These are phyloP conservation scores for Fabrea salina DNA, from an alignment of 169 alveolate genomes.

Conservation along the genomic window DNA sequence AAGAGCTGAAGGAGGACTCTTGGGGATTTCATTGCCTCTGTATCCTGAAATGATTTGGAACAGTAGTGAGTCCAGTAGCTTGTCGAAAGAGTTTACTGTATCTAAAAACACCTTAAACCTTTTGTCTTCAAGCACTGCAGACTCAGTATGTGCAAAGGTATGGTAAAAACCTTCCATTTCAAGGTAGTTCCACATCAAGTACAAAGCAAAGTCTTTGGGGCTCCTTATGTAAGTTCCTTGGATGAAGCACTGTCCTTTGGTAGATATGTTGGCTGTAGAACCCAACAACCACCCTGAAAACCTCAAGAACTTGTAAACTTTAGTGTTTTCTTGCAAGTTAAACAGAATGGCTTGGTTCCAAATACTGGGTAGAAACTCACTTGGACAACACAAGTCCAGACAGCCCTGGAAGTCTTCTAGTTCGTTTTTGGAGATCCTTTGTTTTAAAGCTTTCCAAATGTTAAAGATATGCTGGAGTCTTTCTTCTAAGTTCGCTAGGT, in stretches of 20 bases:
- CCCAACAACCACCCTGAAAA: conserved; percentile 24
- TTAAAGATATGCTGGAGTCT: neutral
- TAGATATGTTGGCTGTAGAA: conserved; percentile 6
- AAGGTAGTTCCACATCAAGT: neutral
- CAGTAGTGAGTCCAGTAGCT: neutral
- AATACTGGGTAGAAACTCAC: neutral
- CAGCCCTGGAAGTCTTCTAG: neutral
- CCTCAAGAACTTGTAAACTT: conserved; percentile 2
- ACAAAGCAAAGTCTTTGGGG: neutral
- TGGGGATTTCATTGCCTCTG: neutral
- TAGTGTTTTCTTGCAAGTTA: neutral
- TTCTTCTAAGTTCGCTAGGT: neutral
- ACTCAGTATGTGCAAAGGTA: conserved; percentile 15
- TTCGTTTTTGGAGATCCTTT: neutral
- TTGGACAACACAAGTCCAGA: neutral
- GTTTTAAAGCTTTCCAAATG: conserved; percentile 7
- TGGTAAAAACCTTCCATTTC: conserved; percentile 24
- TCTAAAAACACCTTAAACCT: conserved; percentile 13
- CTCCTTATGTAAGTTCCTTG: conserved; percentile 27
- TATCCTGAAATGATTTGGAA: conserved; percentile 13
- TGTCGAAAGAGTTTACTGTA: neutral
- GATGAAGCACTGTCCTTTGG: conserved; percentile 29
- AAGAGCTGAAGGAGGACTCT: neutral
- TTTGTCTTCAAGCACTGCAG: neutral
- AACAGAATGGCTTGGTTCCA: conserved; percentile 21